phyloP scores from a whole-genome alignment of 495 filamentous ascomycete species.

The Daldinia decipiens region DNA sequence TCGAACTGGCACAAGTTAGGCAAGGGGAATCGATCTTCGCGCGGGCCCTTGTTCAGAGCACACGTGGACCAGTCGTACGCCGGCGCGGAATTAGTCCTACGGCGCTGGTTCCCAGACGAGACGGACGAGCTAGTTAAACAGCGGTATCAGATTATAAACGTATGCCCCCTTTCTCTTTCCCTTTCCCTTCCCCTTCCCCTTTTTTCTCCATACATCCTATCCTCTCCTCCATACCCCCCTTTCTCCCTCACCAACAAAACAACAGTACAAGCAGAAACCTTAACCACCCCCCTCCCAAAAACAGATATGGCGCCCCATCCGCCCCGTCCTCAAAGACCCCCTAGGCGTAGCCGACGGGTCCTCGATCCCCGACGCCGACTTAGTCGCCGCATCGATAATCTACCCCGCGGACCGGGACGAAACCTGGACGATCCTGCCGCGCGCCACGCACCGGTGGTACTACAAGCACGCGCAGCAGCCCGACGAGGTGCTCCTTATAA shows the following conservation, averaged over 20 bases:
- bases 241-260: not conserved
- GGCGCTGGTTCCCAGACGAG: conserved; percentile 64
- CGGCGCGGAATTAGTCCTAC: conserved; percentile 66
- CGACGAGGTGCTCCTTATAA: conserved; percentile 69
- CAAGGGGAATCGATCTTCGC: conserved; percentile 52
- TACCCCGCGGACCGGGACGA: conserved; percentile 73
- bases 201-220: not conserved
- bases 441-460: conserved; percentile 70
- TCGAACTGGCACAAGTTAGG: conserved; percentile 53
- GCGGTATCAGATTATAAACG: conserved; percentile 78
- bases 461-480: conserved; percentile 74
- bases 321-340: conserved; percentile 67
- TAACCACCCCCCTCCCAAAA: not conserved
- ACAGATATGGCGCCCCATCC: conserved; percentile 73
- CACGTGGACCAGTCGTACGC: conserved; percentile 78
- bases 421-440: conserved; percentile 73
- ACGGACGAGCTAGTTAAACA: conserved; percentile 66
- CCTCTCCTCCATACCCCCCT: not conserved
- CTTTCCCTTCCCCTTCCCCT: no score
- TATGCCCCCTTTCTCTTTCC: not conserved
- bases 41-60: conserved; percentile 71
- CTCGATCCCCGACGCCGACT: conserved; percentile 69
- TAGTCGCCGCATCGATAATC: conserved; percentile 73
- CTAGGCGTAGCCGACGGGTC: conserved; percentile 68
- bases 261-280: no score